Conservation (phyloP, 2,329 filamentous ascomycete species). For the Aspergillus ochraceoroseus region DNA sequence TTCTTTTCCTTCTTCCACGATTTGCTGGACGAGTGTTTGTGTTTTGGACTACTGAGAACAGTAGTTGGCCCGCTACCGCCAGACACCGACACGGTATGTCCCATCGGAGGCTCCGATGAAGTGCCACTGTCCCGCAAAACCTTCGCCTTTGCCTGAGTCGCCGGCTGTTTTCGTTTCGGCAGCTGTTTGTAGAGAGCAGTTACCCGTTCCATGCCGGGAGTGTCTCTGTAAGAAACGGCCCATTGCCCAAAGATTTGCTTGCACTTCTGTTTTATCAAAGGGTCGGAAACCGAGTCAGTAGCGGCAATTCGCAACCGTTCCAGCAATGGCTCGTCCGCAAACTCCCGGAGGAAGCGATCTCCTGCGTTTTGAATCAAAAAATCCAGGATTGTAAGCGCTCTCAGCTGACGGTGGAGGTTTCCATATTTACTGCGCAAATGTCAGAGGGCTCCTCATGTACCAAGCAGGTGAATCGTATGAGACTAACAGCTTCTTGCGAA, state of each 20-base stretch:
- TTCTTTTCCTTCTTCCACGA: constrained; percentile 41
- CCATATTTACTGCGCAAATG: constrained; percentile 69
- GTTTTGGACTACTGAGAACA: constrained; percentile 35
- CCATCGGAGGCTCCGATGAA: constrained; percentile 35
- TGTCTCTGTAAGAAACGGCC: constrained; percentile 75
- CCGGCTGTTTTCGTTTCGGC: constrained; percentile 63
- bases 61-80: constrained; percentile 38
- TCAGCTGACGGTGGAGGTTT: constrained; percentile 83
- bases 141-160: constrained; percentile 72
- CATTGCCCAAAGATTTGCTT: constrained; percentile 81
- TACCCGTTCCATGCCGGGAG: constrained; percentile 72
- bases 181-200: constrained; percentile 70
- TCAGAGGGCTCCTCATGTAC: constrained; percentile 11
- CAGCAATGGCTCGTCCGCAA: constrained; percentile 84
- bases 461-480: background rate
- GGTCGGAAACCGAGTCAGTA: constrained; percentile 77
- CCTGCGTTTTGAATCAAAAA: constrained; percentile 93
- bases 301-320: constrained; percentile 86
- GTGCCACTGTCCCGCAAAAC: constrained; percentile 74
- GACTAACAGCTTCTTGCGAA: constrained; percentile 84
- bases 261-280: constrained; percentile 82
- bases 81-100: constrained; percentile 39
- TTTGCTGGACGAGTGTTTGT: constrained; percentile 37
- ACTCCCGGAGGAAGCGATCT: constrained; percentile 74
- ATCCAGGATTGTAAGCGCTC: constrained; percentile 83